Conservation (phyloP, 352 stramenopile genomes). For the Phytopythium aichiense region DNA sequence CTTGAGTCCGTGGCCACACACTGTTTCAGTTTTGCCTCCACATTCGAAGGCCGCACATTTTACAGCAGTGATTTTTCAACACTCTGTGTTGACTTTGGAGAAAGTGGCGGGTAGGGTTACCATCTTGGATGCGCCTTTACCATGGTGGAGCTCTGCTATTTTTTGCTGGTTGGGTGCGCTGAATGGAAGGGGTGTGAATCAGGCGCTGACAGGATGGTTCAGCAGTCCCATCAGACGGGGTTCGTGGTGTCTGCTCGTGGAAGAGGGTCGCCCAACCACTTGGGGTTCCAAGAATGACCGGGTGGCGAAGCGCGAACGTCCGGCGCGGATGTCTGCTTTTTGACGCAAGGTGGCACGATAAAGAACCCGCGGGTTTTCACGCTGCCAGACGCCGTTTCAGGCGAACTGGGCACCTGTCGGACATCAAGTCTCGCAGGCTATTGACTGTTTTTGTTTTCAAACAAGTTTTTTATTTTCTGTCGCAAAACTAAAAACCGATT, state of each 20-base stretch:
- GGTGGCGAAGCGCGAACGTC: background rate
- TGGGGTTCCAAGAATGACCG: background rate
- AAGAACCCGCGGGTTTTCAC: background rate
- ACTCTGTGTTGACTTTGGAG: no score
- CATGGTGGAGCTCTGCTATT: background rate
- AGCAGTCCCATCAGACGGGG: background rate
- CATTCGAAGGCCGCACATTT: background rate
- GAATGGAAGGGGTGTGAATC: background rate
- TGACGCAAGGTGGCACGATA: background rate
- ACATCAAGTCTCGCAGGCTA: no score
- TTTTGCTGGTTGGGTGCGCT: background rate
- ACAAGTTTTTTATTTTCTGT: no score
- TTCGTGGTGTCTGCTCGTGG: background rate
- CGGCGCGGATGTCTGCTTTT: background rate
- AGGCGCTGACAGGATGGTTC: background rate
- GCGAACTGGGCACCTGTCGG: no score
- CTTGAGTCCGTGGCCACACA: no score
- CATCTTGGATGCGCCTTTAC: background rate
- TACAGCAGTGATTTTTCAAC: no score
- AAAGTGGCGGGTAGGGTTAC: background rate
- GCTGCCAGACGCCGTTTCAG: no score
- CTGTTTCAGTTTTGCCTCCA: no score
- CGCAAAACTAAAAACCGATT: no score
- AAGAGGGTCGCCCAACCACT: background rate
- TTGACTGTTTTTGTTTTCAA: no score